Evolutionary conservation across 129 eudicot species (phyloP).

Genomic region (Artemisia tridentata): DNA sequence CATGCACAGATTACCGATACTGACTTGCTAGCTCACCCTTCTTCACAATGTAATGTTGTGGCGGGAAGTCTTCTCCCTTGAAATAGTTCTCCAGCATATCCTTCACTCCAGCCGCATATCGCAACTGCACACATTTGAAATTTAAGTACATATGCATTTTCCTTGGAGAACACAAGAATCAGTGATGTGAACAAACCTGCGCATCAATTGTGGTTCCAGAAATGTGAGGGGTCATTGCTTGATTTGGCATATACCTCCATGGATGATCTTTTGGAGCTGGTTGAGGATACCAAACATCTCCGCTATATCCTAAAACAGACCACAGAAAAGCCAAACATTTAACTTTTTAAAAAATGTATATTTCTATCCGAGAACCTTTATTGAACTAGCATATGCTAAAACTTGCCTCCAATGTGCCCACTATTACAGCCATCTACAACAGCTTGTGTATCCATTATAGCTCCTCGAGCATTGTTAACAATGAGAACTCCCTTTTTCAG

Average conservation of each 20-base stretch:
- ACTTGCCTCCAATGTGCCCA: slow-evolving; percentile 90
- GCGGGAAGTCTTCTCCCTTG: slow-evolving; percentile 91
- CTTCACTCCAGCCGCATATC: slow-evolving; percentile 93
- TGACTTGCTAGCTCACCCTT: slow-evolving; percentile 96
- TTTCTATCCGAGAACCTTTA: neutral
- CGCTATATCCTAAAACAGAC: slow-evolving; percentile 69
- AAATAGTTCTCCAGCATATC: slow-evolving; percentile 94
- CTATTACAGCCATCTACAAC: slow-evolving; percentile 91
- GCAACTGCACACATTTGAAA: slow-evolving; percentile 39
- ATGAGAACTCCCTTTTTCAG: slow-evolving; percentile 92
- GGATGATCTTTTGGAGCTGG: slow-evolving; percentile 99
- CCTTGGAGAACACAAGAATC: neutral
- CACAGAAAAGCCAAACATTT: neutral
- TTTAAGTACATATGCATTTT: neutral
- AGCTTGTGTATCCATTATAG: slow-evolving; percentile 99
- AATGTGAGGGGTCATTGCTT: slow-evolving; percentile 98
- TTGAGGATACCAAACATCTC: slow-evolving; percentile 98
- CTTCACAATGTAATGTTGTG: slow-evolving; percentile 89
- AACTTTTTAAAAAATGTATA: neutral
- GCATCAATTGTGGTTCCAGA: slow-evolving; percentile 99
- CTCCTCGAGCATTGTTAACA: slow-evolving; percentile 97
- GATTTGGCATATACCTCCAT: slow-evolving; percentile 99
- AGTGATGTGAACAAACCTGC: slow-evolving; percentile 43
- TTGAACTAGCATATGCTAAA: neutral
- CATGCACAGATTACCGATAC: slow-evolving; percentile 47